Evolutionary conservation across 2,329 filamentous ascomycete genomes (phyloP), one percentile per base, ranked within the genome.

Genomic region (Chlorencoelia australis): DNA sequence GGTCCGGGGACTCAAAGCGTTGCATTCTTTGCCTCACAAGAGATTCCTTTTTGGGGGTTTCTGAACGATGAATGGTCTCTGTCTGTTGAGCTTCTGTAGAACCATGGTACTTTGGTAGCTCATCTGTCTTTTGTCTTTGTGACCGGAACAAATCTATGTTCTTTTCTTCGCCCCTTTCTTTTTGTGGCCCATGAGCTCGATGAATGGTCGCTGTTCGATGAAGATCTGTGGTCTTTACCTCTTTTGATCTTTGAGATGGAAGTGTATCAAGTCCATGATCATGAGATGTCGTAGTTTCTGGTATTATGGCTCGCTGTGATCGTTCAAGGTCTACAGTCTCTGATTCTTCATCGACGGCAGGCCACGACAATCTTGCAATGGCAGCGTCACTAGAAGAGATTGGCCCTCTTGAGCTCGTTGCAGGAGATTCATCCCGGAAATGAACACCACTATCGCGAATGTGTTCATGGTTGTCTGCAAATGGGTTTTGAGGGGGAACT

Each of bases 381-480:
- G 56, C 40, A 47, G 60, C 52, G 53, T 60, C 50, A 43, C 49
- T 37, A 39, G 52, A 50, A 34, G 52, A 42, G 35, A 49, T 35
- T 33, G 48, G 51, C 32, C 47, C 39, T 48, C 52, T 37, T 38
- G 41, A 37, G 44, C 46, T 49, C 43, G 45, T 41, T 29, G 44
- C 59, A 21, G 53, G 52, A 4, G 52, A 53, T 17, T 59, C 62
- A 26, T 73, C 69, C 15, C 63, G 65, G 28, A 73, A 59, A 46
- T 75, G 68, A 19, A 75, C 66, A 17, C 69, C 72, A 53, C 73
- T 77, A 48, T 78, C 73, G 28, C 52, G 48, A 35, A 53, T 36
- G 28, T 48, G 43, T 27, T 54, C 51, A 38, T 52, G 45, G 20
- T 42, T 26, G 18, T 51, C 44, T 17, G 45, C 18, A 32, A 51